A percentile compares a stretch with the other conserved stretches of the same genome.
These are phyloP conservation scores for Alternaria sp. DNA, from an alignment of 2,329 filamentous ascomycete genomes.

Conservation along the genomic window DNA sequence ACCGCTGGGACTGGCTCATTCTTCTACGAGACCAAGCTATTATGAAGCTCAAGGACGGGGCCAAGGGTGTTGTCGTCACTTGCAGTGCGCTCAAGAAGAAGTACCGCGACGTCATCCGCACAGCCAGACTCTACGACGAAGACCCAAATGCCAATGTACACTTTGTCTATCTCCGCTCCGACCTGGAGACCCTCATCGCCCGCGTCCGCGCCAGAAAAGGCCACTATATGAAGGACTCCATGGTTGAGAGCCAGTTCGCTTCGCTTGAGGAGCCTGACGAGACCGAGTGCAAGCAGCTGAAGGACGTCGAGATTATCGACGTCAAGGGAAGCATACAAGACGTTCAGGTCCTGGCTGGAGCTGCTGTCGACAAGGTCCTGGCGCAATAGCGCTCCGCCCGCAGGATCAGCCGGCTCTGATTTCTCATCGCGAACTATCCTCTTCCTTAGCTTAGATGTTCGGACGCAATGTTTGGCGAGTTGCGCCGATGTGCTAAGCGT, in stretches of 20 bases:
- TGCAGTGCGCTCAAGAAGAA: constrained; percentile 97
- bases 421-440: neutral
- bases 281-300: constrained; percentile 65
- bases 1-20: constrained; percentile 96
- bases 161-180: constrained; percentile 88
- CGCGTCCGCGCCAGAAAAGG: constrained; percentile 78
- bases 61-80: constrained; percentile 81
- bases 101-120: constrained; percentile 77
- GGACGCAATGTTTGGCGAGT: neutral
- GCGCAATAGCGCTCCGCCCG: constrained; percentile 6
- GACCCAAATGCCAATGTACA: constrained; percentile 67
- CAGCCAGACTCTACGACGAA: constrained; percentile 59
- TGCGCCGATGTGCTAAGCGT: neutral
- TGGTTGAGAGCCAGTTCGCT: constrained; percentile 93
- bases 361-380: constrained; percentile 49
- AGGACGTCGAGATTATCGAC: constrained; percentile 58
- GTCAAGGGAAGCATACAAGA: constrained; percentile 53
- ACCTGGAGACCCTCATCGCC: constrained; percentile 76
- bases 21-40: constrained; percentile 57
- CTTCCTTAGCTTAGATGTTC: neutral
- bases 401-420: constrained; percentile 13
- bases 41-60: constrained; percentile 43
- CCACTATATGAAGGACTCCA: constrained; percentile 95
- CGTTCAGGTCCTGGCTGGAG: constrained; percentile 52
- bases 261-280: constrained; percentile 81